Evolutionary conservation across 352 stramenopile species (phyloP).

Genomic region (Phytopythium boreale): DNA sequence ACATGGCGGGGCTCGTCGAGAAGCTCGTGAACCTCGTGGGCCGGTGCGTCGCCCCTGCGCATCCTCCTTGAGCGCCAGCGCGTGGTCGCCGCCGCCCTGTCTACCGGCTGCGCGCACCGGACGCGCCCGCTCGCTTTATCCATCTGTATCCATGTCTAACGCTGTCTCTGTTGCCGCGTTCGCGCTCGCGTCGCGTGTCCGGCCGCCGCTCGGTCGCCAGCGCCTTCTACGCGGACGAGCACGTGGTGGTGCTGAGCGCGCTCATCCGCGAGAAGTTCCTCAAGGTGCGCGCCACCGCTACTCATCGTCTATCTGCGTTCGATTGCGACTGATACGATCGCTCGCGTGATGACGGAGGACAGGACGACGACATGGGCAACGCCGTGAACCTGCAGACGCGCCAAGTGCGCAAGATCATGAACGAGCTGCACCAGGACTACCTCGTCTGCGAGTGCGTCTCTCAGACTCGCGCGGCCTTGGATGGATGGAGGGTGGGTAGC

Average conservation of each 20-base stretch:
- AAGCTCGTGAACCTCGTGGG: slow-evolving; percentile 85
- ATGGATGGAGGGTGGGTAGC: no score
- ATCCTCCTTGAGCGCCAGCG: neutral
- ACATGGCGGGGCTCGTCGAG: slow-evolving; percentile 82
- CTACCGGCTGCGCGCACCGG: no score
- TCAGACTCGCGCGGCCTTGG: neutral
- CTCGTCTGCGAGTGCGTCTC: slow-evolving; percentile 77
- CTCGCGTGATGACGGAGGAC: no score
- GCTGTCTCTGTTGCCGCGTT: neutral
- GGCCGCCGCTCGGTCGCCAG: slow-evolving; percentile 19
- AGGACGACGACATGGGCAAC: slow-evolving; percentile 88
- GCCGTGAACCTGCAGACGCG: slow-evolving; percentile 86
- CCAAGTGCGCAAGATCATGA: slow-evolving; percentile 89
- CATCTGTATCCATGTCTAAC: neutral
- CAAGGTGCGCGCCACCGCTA: slow-evolving; percentile 39
- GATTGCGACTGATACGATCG: no score
- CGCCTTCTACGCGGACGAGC: slow-evolving; percentile 88
- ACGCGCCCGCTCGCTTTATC: neutral
- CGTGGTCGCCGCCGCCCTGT: no score
- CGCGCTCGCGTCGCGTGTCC: neutral
- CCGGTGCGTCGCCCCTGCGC: slow-evolving; percentile 31
- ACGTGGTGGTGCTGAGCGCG: slow-evolving; percentile 82
- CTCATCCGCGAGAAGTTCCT: slow-evolving; percentile 87
- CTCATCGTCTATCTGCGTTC: neutral
- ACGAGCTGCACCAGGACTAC: slow-evolving; percentile 82